Evolutionary conservation across 1,284 basidiomycete species (phyloP).

Genomic region (Trichosporon faecale): DNA sequence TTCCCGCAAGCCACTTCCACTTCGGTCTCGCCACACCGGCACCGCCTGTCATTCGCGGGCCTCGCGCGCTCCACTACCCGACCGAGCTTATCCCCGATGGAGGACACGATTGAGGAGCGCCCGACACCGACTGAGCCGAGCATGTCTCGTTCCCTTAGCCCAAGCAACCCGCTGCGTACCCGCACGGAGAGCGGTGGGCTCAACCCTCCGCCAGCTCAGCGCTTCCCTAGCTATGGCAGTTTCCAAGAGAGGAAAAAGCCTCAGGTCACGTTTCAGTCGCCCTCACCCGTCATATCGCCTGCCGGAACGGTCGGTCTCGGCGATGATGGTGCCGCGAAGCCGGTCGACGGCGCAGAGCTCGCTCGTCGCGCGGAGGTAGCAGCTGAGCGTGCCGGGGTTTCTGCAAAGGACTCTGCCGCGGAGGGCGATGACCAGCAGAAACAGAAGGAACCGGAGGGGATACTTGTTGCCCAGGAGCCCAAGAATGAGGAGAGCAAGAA

Average conservation of each 20-base stretch:
- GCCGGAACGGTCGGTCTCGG: not conserved
- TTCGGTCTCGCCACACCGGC: not conserved
- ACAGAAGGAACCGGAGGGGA: not conserved
- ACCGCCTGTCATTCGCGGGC: not conserved
- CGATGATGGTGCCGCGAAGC: not conserved
- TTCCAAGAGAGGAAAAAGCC: not conserved
- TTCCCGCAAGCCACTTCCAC: not conserved
- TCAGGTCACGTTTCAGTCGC: not conserved
- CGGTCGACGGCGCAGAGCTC: not conserved
- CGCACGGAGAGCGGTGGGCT: not conserved
- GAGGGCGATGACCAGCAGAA: not conserved
- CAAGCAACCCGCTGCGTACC: not conserved
- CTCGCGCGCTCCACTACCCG: constrained; percentile 13
- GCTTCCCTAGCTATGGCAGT: not conserved
- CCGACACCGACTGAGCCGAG: not conserved
- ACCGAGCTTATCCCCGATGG: not conserved
- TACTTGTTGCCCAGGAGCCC: not conserved
- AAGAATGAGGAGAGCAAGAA: constrained; percentile 30
- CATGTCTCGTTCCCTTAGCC: not conserved
- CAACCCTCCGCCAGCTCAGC: too few species aligned
- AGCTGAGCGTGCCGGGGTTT: not conserved
- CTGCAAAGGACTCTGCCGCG: not conserved
- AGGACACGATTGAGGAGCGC: constrained; percentile 10
- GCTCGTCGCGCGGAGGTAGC: constrained; percentile 12
- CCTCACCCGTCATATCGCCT: not conserved